Evolutionary conservation across 2,329 filamentous ascomycete genomes (phyloP), one percentile per base, ranked within the genome.

Genomic region (Stemphylium beticola): DNA sequence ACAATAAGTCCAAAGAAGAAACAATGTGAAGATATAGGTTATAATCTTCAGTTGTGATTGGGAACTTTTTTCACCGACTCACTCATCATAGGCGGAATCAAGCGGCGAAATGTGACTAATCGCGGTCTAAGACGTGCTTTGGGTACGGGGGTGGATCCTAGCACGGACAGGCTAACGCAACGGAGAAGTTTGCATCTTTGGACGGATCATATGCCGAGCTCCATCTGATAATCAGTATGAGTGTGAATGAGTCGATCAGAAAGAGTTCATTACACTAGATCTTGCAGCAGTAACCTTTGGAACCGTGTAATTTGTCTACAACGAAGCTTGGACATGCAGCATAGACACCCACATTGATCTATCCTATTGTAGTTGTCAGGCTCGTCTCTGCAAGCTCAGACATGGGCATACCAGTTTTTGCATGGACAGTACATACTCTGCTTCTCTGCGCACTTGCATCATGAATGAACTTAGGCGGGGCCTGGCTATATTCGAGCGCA

Each of bases 101-200:
- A 24, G 43, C 49, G 43, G 43, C 37, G 11, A n/a, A 14, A 22
- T 48, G 42, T 36, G 49, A 53, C 49, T 41, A 53, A 53, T 53
- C 31, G 14, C 14, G 37, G 36, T 39, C 36, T 39, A 33, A 26
- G 43, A 26, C 43, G 31, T 48, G 36, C 31, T 39, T 51, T 37
- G 10, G 31, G 15, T 37, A 49, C 41, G 37, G 49, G 26, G 31
- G 37, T 53, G 17, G 17, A 32, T 24, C 31, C 26, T 48, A 36
- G 49, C 44, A 17, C 39, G 9, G 17, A 12, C 38, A 20, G 10
- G 32, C 36, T 29, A 31, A 20, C 18, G 34, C 15, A 24, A 45
- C 22, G 37, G 49, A 48, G 31, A 14, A 49, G 17, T 36, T 38
- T 15, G 17, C 43, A 22, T 31, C 36, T 41, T 37, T 47, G 34